A percentile compares a stretch with the other conserved stretches of the same genome.
phyloP scores from a whole-genome alignment of 2,329 filamentous ascomycete genomes.

The Ascochyta rabiei region DNA sequence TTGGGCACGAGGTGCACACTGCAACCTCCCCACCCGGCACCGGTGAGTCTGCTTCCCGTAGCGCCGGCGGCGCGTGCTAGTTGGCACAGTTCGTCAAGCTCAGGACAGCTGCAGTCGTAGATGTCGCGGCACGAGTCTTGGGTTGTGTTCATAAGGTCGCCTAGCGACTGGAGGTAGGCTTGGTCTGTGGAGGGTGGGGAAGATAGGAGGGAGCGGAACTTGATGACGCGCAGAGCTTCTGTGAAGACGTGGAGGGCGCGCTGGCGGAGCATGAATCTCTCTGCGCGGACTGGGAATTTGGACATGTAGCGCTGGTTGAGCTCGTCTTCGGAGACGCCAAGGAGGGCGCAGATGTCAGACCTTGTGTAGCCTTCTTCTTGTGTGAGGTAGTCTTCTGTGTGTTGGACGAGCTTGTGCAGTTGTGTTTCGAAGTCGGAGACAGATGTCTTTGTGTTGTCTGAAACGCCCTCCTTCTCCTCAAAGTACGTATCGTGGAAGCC shows the following conservation, averaged over 20 bases:
- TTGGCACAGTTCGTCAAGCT: slow-evolving; percentile 86
- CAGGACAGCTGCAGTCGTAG: slow-evolving; percentile 90
- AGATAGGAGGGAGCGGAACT: slow-evolving; percentile 78
- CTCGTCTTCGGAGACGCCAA: slow-evolving; percentile 72
- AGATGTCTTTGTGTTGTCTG: slow-evolving; percentile 55
- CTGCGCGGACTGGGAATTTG: slow-evolving; percentile 86
- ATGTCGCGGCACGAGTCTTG: slow-evolving; percentile 84
- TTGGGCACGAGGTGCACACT: slow-evolving; percentile 90
- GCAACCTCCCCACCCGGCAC: slow-evolving; percentile 96
- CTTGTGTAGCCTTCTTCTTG: slow-evolving; percentile 86
- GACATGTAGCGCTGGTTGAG: slow-evolving; percentile 81
- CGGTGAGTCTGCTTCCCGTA: slow-evolving; percentile 85
- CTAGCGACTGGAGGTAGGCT: slow-evolving; percentile 75
- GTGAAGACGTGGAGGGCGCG: slow-evolving; percentile 89
- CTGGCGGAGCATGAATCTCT: slow-evolving; percentile 85
- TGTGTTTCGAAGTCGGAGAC: slow-evolving; percentile 62
- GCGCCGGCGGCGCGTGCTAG: slow-evolving; percentile 80
- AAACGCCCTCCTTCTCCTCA: slow-evolving; percentile 56
- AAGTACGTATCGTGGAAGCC: slow-evolving; percentile 89
- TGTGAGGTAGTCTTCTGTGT: slow-evolving; percentile 73
- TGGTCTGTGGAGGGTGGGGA: slow-evolving; percentile 55
- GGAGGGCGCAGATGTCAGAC: slow-evolving; percentile 76
- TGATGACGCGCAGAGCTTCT: slow-evolving; percentile 84
- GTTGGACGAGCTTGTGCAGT: slow-evolving; percentile 72
- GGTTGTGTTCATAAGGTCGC: slow-evolving; percentile 84